phyloP scores from a whole-genome alignment of 2,329 filamentous ascomycete genomes.

The Clonostachys chloroleuca region DNA sequence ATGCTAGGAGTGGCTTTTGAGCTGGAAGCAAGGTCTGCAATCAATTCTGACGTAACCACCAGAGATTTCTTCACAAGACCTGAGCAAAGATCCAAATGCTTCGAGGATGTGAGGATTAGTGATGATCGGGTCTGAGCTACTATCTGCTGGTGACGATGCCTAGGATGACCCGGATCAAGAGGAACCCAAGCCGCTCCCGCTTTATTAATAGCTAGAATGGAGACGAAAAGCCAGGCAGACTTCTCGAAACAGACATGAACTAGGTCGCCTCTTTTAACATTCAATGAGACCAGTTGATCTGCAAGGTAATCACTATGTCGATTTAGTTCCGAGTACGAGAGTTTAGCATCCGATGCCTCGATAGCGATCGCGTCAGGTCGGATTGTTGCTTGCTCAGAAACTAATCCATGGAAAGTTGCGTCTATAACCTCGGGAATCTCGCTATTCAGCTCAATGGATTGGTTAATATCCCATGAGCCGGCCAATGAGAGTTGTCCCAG shows the following conservation, averaged over 20 bases:
- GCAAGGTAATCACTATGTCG: background rate
- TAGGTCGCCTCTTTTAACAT: background rate
- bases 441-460: background rate
- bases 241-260: conserved; percentile 9
- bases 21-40: background rate
- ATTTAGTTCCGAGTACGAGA: conserved; percentile 1
- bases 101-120: background rate
- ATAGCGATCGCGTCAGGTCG: background rate
- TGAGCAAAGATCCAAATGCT: background rate
- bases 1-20: background rate
- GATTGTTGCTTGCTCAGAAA: background rate
- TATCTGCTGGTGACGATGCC: conserved; percentile 1
- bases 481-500: background rate
- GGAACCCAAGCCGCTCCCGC: conserved; percentile 6
- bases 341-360: background rate
- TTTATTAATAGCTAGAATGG: conserved; percentile 6
- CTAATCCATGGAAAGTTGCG: background rate
- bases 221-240: conserved; percentile 4
- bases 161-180: conserved; percentile 6
- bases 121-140: background rate
- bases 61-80: background rate
- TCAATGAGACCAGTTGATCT: background rate
- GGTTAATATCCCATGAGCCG: conserved; percentile 1
- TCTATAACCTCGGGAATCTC: background rate
- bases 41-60: background rate